Evolutionary conservation across 805 yeast species (phyloP).

Genomic region (Starmerella davenportii): DNA sequence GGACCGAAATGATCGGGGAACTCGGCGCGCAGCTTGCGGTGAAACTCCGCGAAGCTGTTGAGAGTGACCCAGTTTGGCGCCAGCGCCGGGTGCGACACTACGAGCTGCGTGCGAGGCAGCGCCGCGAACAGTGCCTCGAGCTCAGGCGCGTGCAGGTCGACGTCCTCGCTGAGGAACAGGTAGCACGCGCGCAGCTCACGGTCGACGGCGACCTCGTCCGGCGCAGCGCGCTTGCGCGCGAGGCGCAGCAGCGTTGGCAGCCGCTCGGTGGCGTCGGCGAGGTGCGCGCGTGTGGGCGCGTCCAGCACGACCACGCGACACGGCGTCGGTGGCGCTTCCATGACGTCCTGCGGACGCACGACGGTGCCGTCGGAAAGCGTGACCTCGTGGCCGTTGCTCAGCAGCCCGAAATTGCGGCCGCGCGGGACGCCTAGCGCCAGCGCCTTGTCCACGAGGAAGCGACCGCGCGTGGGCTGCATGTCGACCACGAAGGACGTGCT

Average conservation of each 20-base stretch:
- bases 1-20: conserved; percentile 20
- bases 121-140: not conserved
- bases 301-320: conserved; percentile 53
- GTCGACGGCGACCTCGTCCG: not conserved
- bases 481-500: conserved; percentile 46
- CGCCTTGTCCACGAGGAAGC: conserved; percentile 52
- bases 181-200: conserved; percentile 36
- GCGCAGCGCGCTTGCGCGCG: not conserved
- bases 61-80: conserved; percentile 45
- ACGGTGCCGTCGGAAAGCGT: conserved; percentile 37
- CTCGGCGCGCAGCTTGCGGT: conserved; percentile 15
- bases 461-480: conserved; percentile 56
- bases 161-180: conserved; percentile 53
- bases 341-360: conserved; percentile 52
- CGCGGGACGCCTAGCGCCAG: conserved; percentile 47
- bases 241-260: not conserved
- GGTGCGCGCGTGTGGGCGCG: conserved; percentile 39
- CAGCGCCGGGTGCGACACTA: conserved; percentile 53
- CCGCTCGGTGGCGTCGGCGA: conserved; percentile 18
- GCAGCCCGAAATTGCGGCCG: conserved; percentile 38
- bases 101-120: conserved; percentile 27
- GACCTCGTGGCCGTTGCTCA: conserved; percentile 45
- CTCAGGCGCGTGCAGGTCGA: conserved; percentile 25
- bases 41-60: conserved; percentile 32
- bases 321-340: conserved; percentile 42